Conservation (phyloP, 768 basidiomycete genomes). For the Tricholoma bakamatsutake region DNA sequence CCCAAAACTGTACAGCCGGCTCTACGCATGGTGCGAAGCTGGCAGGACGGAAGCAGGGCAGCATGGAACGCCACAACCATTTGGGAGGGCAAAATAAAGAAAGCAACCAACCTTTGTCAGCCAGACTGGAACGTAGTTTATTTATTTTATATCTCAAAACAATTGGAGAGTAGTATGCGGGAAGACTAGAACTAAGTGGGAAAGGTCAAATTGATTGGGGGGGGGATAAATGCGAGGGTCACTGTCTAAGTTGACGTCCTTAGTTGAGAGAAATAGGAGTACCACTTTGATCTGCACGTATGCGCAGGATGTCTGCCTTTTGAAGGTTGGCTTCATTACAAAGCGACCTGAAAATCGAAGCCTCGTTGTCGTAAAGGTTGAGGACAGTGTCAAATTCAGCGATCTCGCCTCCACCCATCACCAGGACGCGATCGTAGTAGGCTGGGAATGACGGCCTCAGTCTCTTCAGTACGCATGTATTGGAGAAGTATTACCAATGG, state of each 20-base stretch:
- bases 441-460: conserved; percentile 22
- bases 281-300: conserved; percentile 29
- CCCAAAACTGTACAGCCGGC: not conserved
- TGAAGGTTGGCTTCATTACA: conserved; percentile 60
- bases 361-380: conserved; percentile 51
- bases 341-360: conserved; percentile 64
- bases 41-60: not conserved
- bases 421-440: conserved; percentile 64
- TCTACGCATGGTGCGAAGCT: not conserved
- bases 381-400: conserved; percentile 74
- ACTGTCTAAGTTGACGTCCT: not conserved
- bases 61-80: not conserved
- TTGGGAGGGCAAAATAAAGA: too few species aligned
- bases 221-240: too few species aligned
- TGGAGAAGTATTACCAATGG: conserved; percentile 35
- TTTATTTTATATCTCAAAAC: too few species aligned
- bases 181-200: too few species aligned
- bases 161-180: too few species aligned
- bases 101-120: too few species aligned
- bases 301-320: conserved; percentile 50
- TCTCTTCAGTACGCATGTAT: conserved; percentile 1
- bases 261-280: not conserved
- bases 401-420: conserved; percentile 65
- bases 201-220: too few species aligned
- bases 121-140: too few species aligned